Evolutionary conservation across 1,284 basidiomycete species (phyloP).

Genomic region (Ustilago lituana): DNA sequence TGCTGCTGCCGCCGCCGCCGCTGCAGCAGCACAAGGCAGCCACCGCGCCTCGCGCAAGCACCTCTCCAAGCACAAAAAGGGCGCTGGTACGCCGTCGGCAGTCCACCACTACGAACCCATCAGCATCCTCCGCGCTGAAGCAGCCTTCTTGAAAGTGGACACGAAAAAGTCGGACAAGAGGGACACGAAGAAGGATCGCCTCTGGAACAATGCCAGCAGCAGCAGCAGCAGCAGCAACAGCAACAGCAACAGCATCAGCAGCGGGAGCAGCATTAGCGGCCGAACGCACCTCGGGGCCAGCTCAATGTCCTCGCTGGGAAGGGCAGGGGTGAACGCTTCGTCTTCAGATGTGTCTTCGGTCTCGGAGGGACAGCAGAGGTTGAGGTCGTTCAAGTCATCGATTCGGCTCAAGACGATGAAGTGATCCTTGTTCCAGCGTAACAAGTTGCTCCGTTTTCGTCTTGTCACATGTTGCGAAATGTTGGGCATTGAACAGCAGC

Average conservation of each 20-base stretch:
- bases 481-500: no score
- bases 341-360: conserved; percentile 24
- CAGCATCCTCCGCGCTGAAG: conserved; percentile 45
- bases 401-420: conserved; percentile 31
- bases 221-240: conserved; percentile 15
- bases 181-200: conserved; percentile 22
- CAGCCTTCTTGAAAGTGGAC: conserved; percentile 33
- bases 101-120: conserved; percentile 32
- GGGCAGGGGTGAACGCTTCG: conserved; percentile 2
- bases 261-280: not conserved
- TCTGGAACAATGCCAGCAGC: conserved; percentile 7
- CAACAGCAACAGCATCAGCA: conserved; percentile 19
- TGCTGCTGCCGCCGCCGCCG: conserved; percentile 17
- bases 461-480: no score
- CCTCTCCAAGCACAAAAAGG: conserved; percentile 30
- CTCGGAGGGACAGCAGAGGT: conserved; percentile 17
- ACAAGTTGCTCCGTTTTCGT: no score
- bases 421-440: no score
- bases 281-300: no score
- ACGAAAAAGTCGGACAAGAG: conserved; percentile 16
- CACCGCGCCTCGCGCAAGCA: conserved; percentile 25
- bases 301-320: no score
- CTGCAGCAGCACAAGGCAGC: not conserved
- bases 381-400: conserved; percentile 34
- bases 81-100: not conserved